A percentile compares a stretch with the other conserved stretches of the same genome.
Evolutionary conservation across 1,284 basidiomycete species (phyloP).

Genomic region (Xerocomus minutiporus): DNA sequence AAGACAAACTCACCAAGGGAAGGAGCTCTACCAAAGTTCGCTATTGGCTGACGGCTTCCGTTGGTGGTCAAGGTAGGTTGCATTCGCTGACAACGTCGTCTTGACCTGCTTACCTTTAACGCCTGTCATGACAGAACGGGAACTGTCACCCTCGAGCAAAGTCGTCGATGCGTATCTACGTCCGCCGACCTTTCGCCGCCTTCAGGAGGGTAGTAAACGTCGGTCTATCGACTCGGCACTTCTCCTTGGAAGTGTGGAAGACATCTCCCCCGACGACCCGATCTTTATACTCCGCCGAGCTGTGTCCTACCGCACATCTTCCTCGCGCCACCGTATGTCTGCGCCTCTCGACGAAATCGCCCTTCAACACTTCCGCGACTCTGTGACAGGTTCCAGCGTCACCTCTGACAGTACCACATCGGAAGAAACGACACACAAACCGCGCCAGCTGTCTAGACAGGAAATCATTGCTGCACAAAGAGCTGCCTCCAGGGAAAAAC

Average conservation of each 20-base stretch:
- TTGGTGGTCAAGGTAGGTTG: constrained; percentile 57
- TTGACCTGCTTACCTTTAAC: constrained; percentile 10
- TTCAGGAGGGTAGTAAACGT: constrained; percentile 61
- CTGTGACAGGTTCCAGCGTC: constrained; percentile 44
- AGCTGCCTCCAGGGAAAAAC: constrained; percentile 77
- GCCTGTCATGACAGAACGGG: constrained; percentile 52
- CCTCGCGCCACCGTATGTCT: constrained; percentile 61
- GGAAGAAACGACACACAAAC: constrained; percentile 27
- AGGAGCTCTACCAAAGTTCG: constrained; percentile 75
- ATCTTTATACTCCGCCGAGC: constrained; percentile 84
- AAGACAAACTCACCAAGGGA: constrained; percentile 83
- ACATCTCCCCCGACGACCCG: constrained; percentile 80
- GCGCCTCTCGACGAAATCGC: constrained; percentile 75
- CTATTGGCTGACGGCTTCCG: constrained; percentile 67
- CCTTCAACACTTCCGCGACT: constrained; percentile 65
- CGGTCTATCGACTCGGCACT: constrained; percentile 82
- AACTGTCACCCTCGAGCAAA: constrained; percentile 72
- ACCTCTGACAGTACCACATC: constrained; percentile 39
- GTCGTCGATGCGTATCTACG: constrained; percentile 80
- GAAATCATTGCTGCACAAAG: constrained; percentile 93
- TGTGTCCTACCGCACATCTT: constrained; percentile 62
- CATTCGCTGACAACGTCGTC: background rate
- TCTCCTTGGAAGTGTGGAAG: constrained; percentile 66
- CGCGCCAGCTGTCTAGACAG: constrained; percentile 60
- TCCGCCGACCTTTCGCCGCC: constrained; percentile 68